Evolutionary conservation across 306 rosid species (phyloP).

Genomic region (Cicer arietinum): DNA sequence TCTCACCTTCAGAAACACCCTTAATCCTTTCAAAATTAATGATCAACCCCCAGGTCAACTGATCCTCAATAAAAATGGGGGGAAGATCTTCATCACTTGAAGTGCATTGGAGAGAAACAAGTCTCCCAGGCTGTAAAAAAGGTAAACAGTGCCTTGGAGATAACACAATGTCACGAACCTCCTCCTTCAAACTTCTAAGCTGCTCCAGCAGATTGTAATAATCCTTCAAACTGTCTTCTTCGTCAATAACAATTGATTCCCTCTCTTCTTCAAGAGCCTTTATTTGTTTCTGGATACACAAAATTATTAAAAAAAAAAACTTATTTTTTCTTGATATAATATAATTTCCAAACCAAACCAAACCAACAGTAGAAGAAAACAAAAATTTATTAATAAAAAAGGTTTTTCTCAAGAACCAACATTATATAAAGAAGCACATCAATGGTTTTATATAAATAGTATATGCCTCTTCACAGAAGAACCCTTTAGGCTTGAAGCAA

Average conservation of each 20-base stretch:
- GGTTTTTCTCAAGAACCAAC: constrained; percentile 24
- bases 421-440: constrained; percentile 9
- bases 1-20: constrained; percentile 75
- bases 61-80: constrained; percentile 62
- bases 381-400: neutral
- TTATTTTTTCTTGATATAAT: neutral
- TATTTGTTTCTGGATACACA: constrained; percentile 72
- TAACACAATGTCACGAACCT: constrained; percentile 73
- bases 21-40: constrained; percentile 83
- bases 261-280: constrained; percentile 79
- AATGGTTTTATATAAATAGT: constrained; percentile 11
- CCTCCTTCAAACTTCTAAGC: constrained; percentile 74
- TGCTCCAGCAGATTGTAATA: constrained; percentile 80
- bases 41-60: constrained; percentile 87
- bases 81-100: constrained; percentile 52
- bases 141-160: constrained; percentile 89
- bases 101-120: constrained; percentile 70
- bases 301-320: constrained; percentile 1
- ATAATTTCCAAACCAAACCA: constrained; percentile 33
- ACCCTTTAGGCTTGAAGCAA: constrained; percentile 1
- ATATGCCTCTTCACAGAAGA: constrained; percentile 8
- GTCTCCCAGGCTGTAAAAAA: constrained; percentile 90
- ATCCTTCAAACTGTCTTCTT: constrained; percentile 83
- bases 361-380: constrained; percentile 26
- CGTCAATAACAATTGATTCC: constrained; percentile 90